Evolutionary conservation across 179 eudicot species (phyloP), one percentile per base, ranked within the genome.

Genomic region (Carnegiea gigantea): DNA sequence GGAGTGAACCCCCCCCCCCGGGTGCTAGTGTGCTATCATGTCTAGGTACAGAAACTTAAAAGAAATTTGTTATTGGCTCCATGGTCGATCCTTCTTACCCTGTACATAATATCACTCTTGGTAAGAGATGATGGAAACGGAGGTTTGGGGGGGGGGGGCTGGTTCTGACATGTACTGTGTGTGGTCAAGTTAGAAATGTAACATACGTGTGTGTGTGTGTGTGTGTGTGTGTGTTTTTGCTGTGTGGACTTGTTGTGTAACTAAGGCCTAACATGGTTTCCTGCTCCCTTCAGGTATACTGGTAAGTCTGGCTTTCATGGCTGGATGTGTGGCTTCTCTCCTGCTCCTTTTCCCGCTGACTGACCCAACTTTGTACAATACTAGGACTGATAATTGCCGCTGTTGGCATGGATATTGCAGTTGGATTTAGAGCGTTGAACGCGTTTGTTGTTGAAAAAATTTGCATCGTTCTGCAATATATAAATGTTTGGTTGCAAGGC

Each of bases 361-460:
- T 24, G 54, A 64, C 70, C 97, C 93, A 49, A 83, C 86, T 84
- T 67, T 91, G 89, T 92, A 88, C 76, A 93, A 90, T 80, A 46
- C 48, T 53, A 83, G 81, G 80, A 86, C 78, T 48, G 92, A 90
- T 79, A 79, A 81, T 82, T 95, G 98, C 92, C 81, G 30, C 36
- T 93, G 97, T 86, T 95, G 98, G 98, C 98, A 90, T 75, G 86
- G 91, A 80, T 89, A 88, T 81, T 95, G 98, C 85, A 76, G 81
- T 79, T 91, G 91, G 92, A 86, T 79, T 82, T 92, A 88, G 84
- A 68, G 78, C 33, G 51, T 78, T 65, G 64, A 79, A 75, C 53
- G 51, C 84, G 78, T 59, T 60, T 73, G 30, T 5, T 36, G 6
- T 21, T 70, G 7, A 54, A n/a, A 49, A 71, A n/a, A 49, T 71